A percentile compares a stretch with the other conserved stretches of the same genome.
phyloP scores from a whole-genome alignment of 306 rosid species.

The Fagus crenata region DNA sequence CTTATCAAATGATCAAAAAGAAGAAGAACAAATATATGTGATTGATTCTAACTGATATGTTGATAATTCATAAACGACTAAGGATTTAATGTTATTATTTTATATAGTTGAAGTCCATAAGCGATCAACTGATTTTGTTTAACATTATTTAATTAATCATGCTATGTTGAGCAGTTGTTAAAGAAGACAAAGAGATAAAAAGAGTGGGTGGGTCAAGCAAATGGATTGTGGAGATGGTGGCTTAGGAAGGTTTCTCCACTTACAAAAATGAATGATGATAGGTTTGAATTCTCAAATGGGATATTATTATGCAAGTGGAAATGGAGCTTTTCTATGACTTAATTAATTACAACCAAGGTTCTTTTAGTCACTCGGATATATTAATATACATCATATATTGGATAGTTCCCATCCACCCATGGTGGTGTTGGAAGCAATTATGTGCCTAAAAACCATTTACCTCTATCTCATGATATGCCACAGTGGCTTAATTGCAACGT shows the following conservation, averaged over 20 bases:
- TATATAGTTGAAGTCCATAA: neutral
- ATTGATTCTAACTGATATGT: no score
- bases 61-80: no score
- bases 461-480: slow-evolving; percentile 34
- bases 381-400: slow-evolving; percentile 3
- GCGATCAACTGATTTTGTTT: slow-evolving; percentile 28
- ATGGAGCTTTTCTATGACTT: slow-evolving; percentile 10
- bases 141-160: slow-evolving; percentile 26
- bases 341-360: slow-evolving; percentile 12
- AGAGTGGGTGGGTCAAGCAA: slow-evolving; percentile 51
- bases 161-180: slow-evolving; percentile 29
- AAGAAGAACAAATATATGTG: no score
- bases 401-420: slow-evolving; percentile 19
- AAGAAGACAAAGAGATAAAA: slow-evolving; percentile 35
- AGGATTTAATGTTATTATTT: no score
- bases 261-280: slow-evolving; percentile 47
- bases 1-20: no score
- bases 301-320: slow-evolving; percentile 21
- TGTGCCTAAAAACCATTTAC: slow-evolving; percentile 33
- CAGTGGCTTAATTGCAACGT: slow-evolving; percentile 28
- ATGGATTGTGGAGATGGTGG: slow-evolving; percentile 65
- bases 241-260: slow-evolving; percentile 59
- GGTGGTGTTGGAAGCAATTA: slow-evolving; percentile 30
- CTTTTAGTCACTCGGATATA: neutral
- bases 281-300: slow-evolving; percentile 36